Evolutionary conservation across 441 rosid genomes (phyloP), one percentile per base, ranked within the genome.

Genomic region (Codiaeum variegatum): DNA sequence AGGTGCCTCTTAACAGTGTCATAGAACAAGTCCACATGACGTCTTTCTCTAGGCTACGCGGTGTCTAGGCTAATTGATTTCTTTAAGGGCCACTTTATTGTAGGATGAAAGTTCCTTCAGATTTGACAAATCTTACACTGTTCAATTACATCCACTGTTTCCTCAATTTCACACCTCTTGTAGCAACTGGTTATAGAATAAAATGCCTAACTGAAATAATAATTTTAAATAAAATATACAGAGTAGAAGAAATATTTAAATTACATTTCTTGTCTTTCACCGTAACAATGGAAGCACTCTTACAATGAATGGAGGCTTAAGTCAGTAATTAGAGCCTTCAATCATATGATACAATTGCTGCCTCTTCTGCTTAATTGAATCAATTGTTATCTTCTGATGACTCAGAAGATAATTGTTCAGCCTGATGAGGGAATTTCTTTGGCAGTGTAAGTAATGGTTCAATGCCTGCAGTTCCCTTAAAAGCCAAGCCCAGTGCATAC

Each of bases 401-500:
- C 1, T 75, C 81, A 0, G 77, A 42, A 63, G 78, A 73, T 62
- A 60, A 13, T 31, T 56, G 72, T 60, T 72, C 67, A 0, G 1
- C 10, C 18, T 69, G 60, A 36, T 69, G 52, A 6, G 87, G 83
- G 52, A 87, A 88, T 9, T 62, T 67, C 8, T 56, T 18, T 2
- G 91, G 90, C 34, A 88, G 72, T 9, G 64, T 73, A 51, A 81
- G 38, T 42, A 87, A 23, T 0, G 90, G 90, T 8, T 77, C 77
- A 31, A 73, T 73, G 4, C 59, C 72, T 3, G 74, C 58, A 1
- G 56, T 40, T 0, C 84, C 87, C 60, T 67, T 83, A 18, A 79
- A 79, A n/a, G 93, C 91, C 31, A 70, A 13, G 5, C 88, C 91
- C 26, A 89, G 44, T 0, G 85, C 79, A 19, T 81, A 93, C 6